Base-by-base conservation (phyloP, 78 protist genomes). In the Tieghemostelium lacteum region DNA sequence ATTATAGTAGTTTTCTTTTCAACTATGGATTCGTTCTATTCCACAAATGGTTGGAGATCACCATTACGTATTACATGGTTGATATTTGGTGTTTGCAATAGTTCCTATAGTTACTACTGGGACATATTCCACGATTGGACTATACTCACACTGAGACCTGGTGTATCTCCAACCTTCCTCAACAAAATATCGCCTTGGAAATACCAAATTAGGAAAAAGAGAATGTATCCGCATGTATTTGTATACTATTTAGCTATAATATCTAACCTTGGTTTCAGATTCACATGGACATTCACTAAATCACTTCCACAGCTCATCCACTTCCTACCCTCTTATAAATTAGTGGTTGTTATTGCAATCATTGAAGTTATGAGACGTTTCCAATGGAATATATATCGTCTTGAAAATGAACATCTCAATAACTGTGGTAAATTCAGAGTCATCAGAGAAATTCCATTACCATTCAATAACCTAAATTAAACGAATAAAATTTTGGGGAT, bases 371-470 rank as follows among this genome's bases (percentile, higher is more conserved):
- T 92, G 3, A 14, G 95, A 12, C 31, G 95, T 31, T 64, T 71
- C 7, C 92, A 85, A 87, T 92, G 95, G 95, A 92, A 83, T 73
- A 24, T 85, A 1, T 73, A 67, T 61, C 85, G 95, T 24, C 36
- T 92, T 0, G 95, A 92, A 39, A 92, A 92, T 73, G 95, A 92
- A 45, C 95, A 92, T 34, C 24, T 85, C 14, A 85, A 60, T 26
- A 92, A 92, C 58, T 75, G 80, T 73, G 95, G 92, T 58, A 62
- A 65, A 40, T 92, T 80, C 55, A 71, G 95, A 50, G 85, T 83
- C 0, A 69, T 64, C 8, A 63, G 77, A 49, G 88, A 75, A 36
- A 66, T 92, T 37, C 92, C 92, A 22, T 69, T 92, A 40, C 95
- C 95, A 0, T 92, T 49, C 69, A 29, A 49, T 16, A 31, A 49